These are phyloP conservation scores for Colletotrichum musicola DNA, from an alignment of 2,329 filamentous ascomycete species.

Conservation along the genomic window DNA sequence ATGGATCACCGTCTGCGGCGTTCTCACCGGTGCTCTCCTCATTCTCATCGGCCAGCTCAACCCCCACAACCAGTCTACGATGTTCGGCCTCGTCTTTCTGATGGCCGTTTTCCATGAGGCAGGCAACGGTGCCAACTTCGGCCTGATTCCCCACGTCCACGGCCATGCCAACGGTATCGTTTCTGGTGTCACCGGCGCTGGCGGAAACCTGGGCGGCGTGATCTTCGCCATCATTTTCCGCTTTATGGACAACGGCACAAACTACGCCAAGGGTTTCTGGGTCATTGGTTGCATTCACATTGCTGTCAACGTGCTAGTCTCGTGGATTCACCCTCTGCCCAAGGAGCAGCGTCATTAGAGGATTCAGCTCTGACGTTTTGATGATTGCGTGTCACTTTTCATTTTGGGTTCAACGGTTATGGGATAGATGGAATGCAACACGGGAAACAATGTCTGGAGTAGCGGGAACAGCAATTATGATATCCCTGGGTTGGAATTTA, in stretches of 20 bases:
- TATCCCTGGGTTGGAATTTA: slow-evolving; percentile 30
- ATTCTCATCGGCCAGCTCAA: slow-evolving; percentile 75
- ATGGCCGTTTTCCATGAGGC: slow-evolving; percentile 88
- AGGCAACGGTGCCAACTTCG: slow-evolving; percentile 88
- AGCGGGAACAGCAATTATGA: slow-evolving; percentile 24
- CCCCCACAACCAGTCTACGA: slow-evolving; percentile 70
- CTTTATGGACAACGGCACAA: slow-evolving; percentile 71
- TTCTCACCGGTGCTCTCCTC: slow-evolving; percentile 69
- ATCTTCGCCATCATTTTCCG: slow-evolving; percentile 87
- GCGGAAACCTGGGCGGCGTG: slow-evolving; percentile 87
- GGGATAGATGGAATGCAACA: not conserved
- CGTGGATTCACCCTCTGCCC: slow-evolving; percentile 67
- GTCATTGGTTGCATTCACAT: slow-evolving; percentile 85
- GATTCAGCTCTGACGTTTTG: too few relatives aligned
- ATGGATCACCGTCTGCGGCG: slow-evolving; percentile 74
- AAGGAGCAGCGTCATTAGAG: slow-evolving; percentile 55
- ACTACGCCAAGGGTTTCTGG: slow-evolving; percentile 81
- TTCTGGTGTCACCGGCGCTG: slow-evolving; percentile 81
- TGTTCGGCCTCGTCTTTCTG: slow-evolving; percentile 82
- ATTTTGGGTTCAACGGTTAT: not conserved
- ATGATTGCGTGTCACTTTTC: slow-evolving; percentile 5
- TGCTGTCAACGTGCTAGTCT: slow-evolving; percentile 74
- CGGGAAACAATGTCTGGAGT: slow-evolving; percentile 18
- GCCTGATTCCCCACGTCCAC: slow-evolving; percentile 88
- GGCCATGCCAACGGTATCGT: slow-evolving; percentile 84